These are phyloP conservation scores for Cercospora sp. DNA, from an alignment of 2,329 filamentous ascomycete species.

Conservation along the genomic window DNA sequence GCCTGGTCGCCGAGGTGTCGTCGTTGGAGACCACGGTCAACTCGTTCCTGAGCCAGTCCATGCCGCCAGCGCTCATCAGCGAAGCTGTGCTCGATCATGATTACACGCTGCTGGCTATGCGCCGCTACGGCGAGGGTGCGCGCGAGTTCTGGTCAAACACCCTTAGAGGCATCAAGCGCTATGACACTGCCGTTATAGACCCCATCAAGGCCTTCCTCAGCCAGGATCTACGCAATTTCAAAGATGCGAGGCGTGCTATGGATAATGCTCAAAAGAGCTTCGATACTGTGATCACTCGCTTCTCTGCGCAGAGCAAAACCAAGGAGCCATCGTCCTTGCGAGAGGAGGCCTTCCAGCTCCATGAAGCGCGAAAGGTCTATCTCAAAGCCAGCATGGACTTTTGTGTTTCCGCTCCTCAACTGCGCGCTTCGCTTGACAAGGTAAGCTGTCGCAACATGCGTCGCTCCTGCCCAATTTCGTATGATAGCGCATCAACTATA, in stretches of 20 bases:
- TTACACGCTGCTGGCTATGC: slow-evolving; percentile 85
- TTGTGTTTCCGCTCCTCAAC: slow-evolving; percentile 80
- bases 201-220: slow-evolving; percentile 77
- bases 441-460: slow-evolving; percentile 2
- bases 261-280: slow-evolving; percentile 81
- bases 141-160: slow-evolving; percentile 84
- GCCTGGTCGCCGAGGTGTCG: slow-evolving; percentile 64
- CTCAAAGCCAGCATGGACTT: slow-evolving; percentile 92
- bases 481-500: neutral
- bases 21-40: slow-evolving; percentile 78
- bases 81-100: slow-evolving; percentile 92
- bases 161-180: slow-evolving; percentile 70
- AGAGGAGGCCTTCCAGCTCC: slow-evolving; percentile 93
- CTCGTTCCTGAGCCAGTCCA: slow-evolving; percentile 70
- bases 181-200: slow-evolving; percentile 75
- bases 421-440: slow-evolving; percentile 81
- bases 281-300: slow-evolving; percentile 77
- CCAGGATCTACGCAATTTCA: slow-evolving; percentile 80
- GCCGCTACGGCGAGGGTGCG: slow-evolving; percentile 79
- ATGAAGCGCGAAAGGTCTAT: slow-evolving; percentile 88
- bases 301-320: slow-evolving; percentile 80
- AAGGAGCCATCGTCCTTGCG: slow-evolving; percentile 89
- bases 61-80: slow-evolving; percentile 71
- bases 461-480: neutral
- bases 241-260: slow-evolving; percentile 73